These are phyloP conservation scores for Fraxinus sp. DNA, from an alignment of 305 asterid species.

Conservation along the genomic window DNA sequence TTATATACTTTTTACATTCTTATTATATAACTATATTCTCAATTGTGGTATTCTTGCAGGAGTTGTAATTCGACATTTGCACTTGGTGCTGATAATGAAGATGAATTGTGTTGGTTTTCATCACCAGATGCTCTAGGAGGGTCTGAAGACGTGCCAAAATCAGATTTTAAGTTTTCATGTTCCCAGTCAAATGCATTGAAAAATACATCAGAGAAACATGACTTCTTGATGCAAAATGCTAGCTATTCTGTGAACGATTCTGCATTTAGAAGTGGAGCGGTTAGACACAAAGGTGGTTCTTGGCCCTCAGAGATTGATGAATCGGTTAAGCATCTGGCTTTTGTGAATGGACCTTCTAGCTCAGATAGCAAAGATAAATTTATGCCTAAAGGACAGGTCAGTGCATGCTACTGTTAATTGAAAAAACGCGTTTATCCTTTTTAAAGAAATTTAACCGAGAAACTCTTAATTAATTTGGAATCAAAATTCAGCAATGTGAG, in stretches of 20 bases:
- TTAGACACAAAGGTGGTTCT: conserved; percentile 39
- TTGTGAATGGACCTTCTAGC: conserved; percentile 37
- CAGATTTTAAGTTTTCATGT: conserved; percentile 52
- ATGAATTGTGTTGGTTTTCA: conserved; percentile 67
- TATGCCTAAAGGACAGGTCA: conserved; percentile 46
- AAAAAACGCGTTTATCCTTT: not conserved
- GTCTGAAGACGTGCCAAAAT: conserved; percentile 37
- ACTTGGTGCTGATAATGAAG: conserved; percentile 58
- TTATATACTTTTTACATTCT: conserved; percentile 13
- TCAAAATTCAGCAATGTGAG: conserved; percentile 5
- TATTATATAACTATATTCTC: conserved; percentile 18
- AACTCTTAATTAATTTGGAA: conserved; percentile 9
- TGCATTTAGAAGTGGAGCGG: conserved; percentile 29
- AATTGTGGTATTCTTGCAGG: conserved; percentile 40
- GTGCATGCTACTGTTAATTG: conserved; percentile 14
- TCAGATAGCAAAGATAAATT: conserved; percentile 38
- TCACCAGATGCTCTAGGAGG: conserved; percentile 57
- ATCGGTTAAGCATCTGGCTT: conserved; percentile 30
- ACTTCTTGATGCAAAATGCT: conserved; percentile 27
- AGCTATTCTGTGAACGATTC: conserved; percentile 37
- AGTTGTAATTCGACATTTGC: conserved; percentile 83
- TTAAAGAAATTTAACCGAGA: conserved; percentile 16
- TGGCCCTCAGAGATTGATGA: conserved; percentile 42
- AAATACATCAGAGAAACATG: conserved; percentile 36
- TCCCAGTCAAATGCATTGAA: conserved; percentile 40